These are phyloP conservation scores for Fusarium sacchari DNA, from an alignment of 2,329 filamentous ascomycete genomes.

Conservation along the genomic window DNA sequence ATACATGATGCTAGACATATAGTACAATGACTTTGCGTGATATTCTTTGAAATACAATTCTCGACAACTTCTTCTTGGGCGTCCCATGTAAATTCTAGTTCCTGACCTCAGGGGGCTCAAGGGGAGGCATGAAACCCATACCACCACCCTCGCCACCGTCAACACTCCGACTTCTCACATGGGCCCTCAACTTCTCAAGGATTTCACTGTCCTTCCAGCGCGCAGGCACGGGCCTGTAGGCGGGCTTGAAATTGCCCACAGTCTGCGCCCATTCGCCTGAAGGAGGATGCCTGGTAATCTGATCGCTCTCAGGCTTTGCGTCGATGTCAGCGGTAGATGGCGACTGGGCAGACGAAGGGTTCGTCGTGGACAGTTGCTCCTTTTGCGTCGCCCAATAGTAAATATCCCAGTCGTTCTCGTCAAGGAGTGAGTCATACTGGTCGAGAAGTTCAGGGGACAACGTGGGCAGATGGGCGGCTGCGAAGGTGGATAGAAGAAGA, in stretches of 20 bases:
- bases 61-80: background rate
- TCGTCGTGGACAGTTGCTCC: constrained; percentile 57
- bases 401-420: constrained; percentile 99
- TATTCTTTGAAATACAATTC: background rate
- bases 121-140: constrained; percentile 68
- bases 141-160: constrained; percentile 54
- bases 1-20: constrained; percentile 26
- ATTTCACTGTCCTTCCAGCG: constrained; percentile 89
- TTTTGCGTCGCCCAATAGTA: constrained; percentile 99
- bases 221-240: constrained; percentile 87
- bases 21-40: constrained; percentile 19
- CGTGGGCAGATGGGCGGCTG: constrained; percentile 76
- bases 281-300: constrained; percentile 50
- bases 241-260: constrained; percentile 90
- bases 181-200: constrained; percentile 77
- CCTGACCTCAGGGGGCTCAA: constrained; percentile 43
- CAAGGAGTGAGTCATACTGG: constrained; percentile 91
- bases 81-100: background rate
- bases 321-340: constrained; percentile 23
- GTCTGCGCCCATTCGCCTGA: constrained; percentile 96
- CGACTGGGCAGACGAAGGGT: constrained; percentile 45
- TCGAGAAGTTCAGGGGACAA: constrained; percentile 80
- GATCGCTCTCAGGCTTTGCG: constrained; percentile 42
- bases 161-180: constrained; percentile 74
- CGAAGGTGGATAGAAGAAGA: constrained; percentile 95